Base-by-base conservation (phyloP, 73 alveolate genomes). In the Paramecium primaurelia region DNA sequence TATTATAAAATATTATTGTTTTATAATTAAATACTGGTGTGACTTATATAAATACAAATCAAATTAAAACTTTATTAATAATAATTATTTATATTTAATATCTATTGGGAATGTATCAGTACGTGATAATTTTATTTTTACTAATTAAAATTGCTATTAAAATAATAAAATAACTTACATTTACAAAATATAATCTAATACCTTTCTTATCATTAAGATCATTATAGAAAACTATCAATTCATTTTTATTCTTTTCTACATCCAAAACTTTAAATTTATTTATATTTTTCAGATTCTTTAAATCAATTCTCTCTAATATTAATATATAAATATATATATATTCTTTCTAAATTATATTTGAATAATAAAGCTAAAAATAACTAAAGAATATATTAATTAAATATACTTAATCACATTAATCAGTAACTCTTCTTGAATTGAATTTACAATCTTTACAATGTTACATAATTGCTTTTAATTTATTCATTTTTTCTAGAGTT, bases 381-480 rank as follows among this genome's bases (percentile, higher is more conserved):
- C 94, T 89, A 87, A 54, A 58, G 16, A 26, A 11, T 22, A 12
- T 47, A 47, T 3, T 4, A 6, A 68, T 87, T 6, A 25, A 28
- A 34, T 6, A 34, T 89, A 89, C 94, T 58, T 89, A 34, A 47
- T 89, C 75, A 28, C 94, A 71, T 59, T 54, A 38, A 71, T 89
- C 94, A 71, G 86, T 71, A 9, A 54, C 90, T 71, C 88, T 58
- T 71, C 88, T 89, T 16, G 92, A 32, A 71, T 89, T 89, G 26
- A 83, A 38, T 47, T 89, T 71, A 32, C 88, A 71, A 16, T 89
- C 94, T 47, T 89, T 89, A 14, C 94, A 89, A 22, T 47, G 42
- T 26, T 89, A 44, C 91, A 89, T 89, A 0, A 89, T 45, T 6
- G 92, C 58, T 47, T 71, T 64, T 28, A 89, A 26, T 38, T 84